These are phyloP conservation scores for Saposhnikovia divaricata DNA, from an alignment of 129 eudicot genomes.

Conservation along the genomic window DNA sequence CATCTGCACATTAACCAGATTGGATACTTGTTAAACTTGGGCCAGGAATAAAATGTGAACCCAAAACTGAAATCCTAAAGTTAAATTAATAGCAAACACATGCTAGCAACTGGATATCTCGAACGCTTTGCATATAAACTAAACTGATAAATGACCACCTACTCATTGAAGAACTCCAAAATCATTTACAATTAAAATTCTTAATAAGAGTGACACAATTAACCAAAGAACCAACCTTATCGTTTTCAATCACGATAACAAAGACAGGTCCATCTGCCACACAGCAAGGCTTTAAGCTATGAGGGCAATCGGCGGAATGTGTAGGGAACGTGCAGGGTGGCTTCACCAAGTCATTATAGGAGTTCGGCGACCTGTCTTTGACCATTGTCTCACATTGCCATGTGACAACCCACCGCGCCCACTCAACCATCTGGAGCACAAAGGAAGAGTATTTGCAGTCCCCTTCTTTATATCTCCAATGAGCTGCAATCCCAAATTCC, in stretches of 20 bases:
- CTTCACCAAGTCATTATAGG: conserved; percentile 31
- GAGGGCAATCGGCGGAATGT: conserved; percentile 77
- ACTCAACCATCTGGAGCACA: conserved; percentile 92
- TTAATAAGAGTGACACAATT: neutral
- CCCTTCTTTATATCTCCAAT: conserved; percentile 96
- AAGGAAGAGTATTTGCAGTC: conserved; percentile 67
- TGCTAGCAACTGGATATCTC: neutral
- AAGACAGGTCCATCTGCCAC: conserved; percentile 72
- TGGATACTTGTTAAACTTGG: neutral
- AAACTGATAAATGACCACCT: neutral
- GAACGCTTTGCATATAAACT: neutral
- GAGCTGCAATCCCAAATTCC: conserved; percentile 96
- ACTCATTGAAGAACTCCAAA: neutral
- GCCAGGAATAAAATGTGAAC: neutral
- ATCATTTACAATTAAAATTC: neutral
- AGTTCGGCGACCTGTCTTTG: conserved; percentile 35
- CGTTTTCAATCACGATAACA: conserved; percentile 76
- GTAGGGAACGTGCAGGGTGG: conserved; percentile 72
- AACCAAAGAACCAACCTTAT: conserved; percentile 50
- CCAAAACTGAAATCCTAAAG: neutral
- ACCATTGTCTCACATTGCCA: conserved; percentile 95
- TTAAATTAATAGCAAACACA: neutral
- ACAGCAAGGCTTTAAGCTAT: conserved; percentile 54
- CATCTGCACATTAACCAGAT: conserved; percentile 51
- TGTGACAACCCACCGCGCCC: conserved; percentile 94